Base-by-base conservation (phyloP, 495 filamentous ascomycete genomes). In the Penicillium bovifimosum region DNA sequence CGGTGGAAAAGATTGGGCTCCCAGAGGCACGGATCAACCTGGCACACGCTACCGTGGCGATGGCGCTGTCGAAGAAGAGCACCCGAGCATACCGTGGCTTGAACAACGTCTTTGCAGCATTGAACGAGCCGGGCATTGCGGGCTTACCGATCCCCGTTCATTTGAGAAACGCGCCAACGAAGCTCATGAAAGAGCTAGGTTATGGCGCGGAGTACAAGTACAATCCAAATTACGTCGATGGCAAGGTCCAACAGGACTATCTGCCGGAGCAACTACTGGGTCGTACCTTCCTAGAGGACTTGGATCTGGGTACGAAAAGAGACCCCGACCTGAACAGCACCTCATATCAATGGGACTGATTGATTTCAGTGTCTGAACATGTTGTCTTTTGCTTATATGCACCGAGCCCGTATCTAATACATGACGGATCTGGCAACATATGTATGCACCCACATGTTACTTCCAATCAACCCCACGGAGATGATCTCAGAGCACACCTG, bases 171-270 rank as follows among this genome's bases (percentile, higher is more conserved):
- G 92, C 92, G 8, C 91, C 91, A 2, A 97, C 93, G 6, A 80
- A 82, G 60, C 61, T 96, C 58, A 95, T 98, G 93, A 87, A 88
- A 58, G 92, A 96, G 62, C 69, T 96, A 41, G 91, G 89, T 1
- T 90, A 89, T 57, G 93, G 93, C 9, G 84, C 78, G 44, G 90
- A 88, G 65, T 98, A 98, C 65, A 98, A 98, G 63, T 98, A 98
- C 67, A 95, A 95, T 60, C 93, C 93, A 1, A 85, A 90, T 59
- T 98, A 88, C 62, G 69, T 76, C 57, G 83, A 90, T 54, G 93
- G 93, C n/a, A 81, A 74, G 60, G 91, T 96, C 14, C 78, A 75
- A 59, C 93, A 98, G 69, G 87, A 93, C 41, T 98, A 98, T 72
- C 66, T 98, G 13, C 93, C 93, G 0, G 84, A 86, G 47, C 75